Evolutionary conservation across 164 flowering plant genomes (phyloP), one percentile per base, ranked within the genome.

Genomic region (Liriodendron chinense): DNA sequence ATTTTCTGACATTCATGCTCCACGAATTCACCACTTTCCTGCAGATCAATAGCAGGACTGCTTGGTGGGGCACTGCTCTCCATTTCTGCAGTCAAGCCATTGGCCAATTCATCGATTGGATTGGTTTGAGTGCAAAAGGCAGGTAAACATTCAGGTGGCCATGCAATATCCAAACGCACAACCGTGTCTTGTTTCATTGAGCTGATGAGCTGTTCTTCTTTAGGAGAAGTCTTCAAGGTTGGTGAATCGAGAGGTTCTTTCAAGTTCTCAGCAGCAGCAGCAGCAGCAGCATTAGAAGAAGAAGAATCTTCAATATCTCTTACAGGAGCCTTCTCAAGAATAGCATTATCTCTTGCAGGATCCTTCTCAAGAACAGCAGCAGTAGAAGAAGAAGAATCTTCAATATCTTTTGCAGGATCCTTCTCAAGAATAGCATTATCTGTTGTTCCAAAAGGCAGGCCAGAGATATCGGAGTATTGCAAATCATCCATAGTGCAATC

Each of bases 151-250:
- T 75, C 75, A 68, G 81, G 77, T 13, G 20, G 69, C 50, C 28
- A 72, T 49, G 25, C 9, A 9, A n/a, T 18, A 73, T 22, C 69
- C 2, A 79, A 78, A 71, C 47, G 13, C 20, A 28, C 25, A 63
- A 80, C 82, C 34, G 49, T 57, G n/a, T 74, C 84, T 74, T 77
- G 74, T 70, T 71, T 68, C 61, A 62, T 48, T 72, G 83, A 73
- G 78, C 59, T 25, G 69, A 49, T 65, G 16, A 73, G 47, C 48
- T 76, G 81, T 68, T 74, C 78, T 71, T 76, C 80, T 49, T 62
- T 9, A 61, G 69, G 25, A 49, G 73, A 62, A 53, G 47, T 72
- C 78, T 57, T 57, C 24, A 81, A 70, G 12, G 66, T 59, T n/a
- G 77, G 72, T 21, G 80, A 72, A 71, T 47, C 76, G 78, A 49